Base-by-base conservation (phyloP, 352 stramenopile species). In the Phytopythium boreale region DNA sequence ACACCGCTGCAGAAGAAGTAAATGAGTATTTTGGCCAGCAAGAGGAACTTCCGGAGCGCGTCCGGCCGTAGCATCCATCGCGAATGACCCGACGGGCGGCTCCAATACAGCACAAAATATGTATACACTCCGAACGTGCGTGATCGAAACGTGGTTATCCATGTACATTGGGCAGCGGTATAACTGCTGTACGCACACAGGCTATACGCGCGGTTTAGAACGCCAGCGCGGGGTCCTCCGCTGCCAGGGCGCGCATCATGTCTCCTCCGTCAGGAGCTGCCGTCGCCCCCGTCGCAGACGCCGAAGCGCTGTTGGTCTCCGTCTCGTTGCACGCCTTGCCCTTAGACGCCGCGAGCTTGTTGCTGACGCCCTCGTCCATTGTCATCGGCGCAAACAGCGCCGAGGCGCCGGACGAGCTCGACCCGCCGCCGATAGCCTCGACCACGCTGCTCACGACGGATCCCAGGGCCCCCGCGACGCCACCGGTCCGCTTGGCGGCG, bases 401-500 rank as follows among this genome's bases (percentile, higher is more conserved):
- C 34, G 52, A n/a, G 5, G 24, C 47, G 47, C 47, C 24, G 22
- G 47, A 15, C 8, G 52, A 0, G 49, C 49, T 39, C 26, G 47
- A 12, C 2, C 52, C 20, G 19, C 52, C 7, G 47, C 53, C 55
- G 61, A 74, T 31, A 43, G 68, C 12, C 41, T 49, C 41, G 57
- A 73, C 24, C 34, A 76, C 20, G 63, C 64, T 17, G 66, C 70
- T 20, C 53, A 52, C 10, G 62, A 69, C 27, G 50, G 72, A 5
- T 61, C 44, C 27, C 64, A 50, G 31, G 22, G 44, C 11, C 10
- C 73, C 77, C 11, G 69, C 56, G n/a, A n/a, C n/a, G 22, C 72
- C 62, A 11, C 56, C 71, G 44, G 78, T 75, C 46, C 77, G 79
- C 69, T 88, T 90, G 59, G 70, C 66, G 1, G 84, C 75, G 58